phyloP scores from a whole-genome alignment of 106 monocot species.

The Ottelia alismoides region DNA sequence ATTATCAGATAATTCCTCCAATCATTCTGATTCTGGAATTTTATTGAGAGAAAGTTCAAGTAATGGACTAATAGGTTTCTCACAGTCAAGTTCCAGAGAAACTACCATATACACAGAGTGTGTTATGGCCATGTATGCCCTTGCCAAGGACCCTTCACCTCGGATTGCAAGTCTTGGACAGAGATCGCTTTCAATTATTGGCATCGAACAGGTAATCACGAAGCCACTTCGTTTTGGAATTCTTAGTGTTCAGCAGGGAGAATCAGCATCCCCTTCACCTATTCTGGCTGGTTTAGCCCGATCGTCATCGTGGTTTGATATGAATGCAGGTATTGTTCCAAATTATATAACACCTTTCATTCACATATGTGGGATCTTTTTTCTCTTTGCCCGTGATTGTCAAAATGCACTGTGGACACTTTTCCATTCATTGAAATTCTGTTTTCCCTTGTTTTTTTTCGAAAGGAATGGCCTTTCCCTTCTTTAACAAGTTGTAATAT shows the following conservation, averaged over 20 bases:
- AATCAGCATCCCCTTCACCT: constrained; percentile 28
- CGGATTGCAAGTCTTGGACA: constrained; percentile 58
- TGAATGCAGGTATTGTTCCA: constrained; percentile 64
- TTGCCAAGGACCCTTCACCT: constrained; percentile 91
- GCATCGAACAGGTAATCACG: constrained; percentile 75
- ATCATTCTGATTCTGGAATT: constrained; percentile 77
- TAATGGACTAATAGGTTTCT: constrained; percentile 54
- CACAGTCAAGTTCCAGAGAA: constrained; percentile 32
- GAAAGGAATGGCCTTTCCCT: background rate
- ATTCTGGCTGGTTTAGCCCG: constrained; percentile 54
- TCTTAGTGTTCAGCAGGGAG: constrained; percentile 31
- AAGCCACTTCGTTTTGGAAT: constrained; percentile 33
- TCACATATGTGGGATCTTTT: no score
- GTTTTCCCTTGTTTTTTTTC: background rate
- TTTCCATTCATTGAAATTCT: background rate
- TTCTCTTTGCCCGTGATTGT: no score
- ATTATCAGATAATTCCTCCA: constrained; percentile 52
- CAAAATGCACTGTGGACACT: no score
- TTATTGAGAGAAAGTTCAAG: constrained; percentile 46
- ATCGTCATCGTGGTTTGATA: constrained; percentile 96
- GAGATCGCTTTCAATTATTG: constrained; percentile 67
- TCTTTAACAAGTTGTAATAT: background rate
- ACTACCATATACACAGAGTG: constrained; percentile 54
- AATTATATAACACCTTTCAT: no score
- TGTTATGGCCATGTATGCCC: constrained; percentile 60